Percentiles rank a stretch among this genome's conserved stretches.
phyloP scores from a whole-genome alignment of 176 grass and related monocot species.

The Oryza officinalis region DNA sequence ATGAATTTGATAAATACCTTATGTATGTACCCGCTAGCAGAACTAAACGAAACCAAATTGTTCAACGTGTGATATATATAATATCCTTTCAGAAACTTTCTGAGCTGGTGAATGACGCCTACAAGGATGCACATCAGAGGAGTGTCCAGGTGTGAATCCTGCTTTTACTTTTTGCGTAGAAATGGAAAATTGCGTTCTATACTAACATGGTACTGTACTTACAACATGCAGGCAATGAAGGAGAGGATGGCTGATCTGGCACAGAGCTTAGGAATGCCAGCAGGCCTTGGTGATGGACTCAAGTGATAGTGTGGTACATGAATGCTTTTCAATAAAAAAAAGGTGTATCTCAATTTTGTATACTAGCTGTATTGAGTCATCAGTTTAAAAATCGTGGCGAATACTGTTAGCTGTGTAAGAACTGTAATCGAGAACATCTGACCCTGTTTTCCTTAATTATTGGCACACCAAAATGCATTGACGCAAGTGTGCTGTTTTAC shows the following conservation, averaged over 20 bases:
- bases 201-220: neutral
- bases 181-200: neutral
- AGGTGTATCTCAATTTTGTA: constrained; percentile 59
- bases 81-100: constrained; percentile 71
- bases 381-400: constrained; percentile 7
- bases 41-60: constrained; percentile 4
- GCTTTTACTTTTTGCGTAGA: neutral
- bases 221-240: constrained; percentile 83
- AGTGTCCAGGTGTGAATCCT: constrained; percentile 66
- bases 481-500: constrained; percentile 11
- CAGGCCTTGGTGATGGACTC: constrained; percentile 59
- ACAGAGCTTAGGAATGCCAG: constrained; percentile 92
- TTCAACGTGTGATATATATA: constrained; percentile 4
- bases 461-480: neutral
- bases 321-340: constrained; percentile 33
- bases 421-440: constrained; percentile 21
- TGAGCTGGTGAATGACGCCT: constrained; percentile 84
- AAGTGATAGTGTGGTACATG: constrained; percentile 43
- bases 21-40: neutral
- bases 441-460: constrained; percentile 9
- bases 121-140: constrained; percentile 90
- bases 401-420: constrained; percentile 26
- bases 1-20: neutral
- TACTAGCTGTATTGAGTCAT: constrained; percentile 37
- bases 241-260: constrained; percentile 97